Base-by-base conservation (phyloP, 2,329 filamentous ascomycete species). In the Paradendryphiella salina region DNA sequence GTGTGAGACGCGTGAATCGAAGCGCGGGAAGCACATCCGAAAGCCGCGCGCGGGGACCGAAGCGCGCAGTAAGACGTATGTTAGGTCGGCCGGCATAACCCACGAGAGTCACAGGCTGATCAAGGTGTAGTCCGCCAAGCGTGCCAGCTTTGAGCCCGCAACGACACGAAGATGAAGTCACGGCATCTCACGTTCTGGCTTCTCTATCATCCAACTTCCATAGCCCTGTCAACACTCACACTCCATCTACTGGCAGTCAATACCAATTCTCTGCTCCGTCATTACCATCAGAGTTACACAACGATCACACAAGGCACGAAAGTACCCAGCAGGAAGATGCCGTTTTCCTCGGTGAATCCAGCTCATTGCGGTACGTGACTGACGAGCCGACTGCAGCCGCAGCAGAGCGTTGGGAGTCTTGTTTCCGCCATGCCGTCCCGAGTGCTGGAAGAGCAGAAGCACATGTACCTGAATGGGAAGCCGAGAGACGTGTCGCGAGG, bases 341-440 rank as follows among this genome's bases (percentile, higher is more conserved):
- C 4, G 64, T 67, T 10, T 79, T 79, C 41, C 72, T 80, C 4
- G 76, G 76, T 28, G 77, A 79, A 46, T 79, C 77, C 1, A 78
- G 73, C 41, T 78, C 79, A 1, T 70, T 81, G 34, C 76, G 77
- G 11, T 80, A 79, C 51, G 76, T 82, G 3, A 75, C 75, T 10
- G 76, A 56, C 3, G 61, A 60, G 33, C 54, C 52, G 14, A 52
- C 58, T 0, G 58, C 43, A 3, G 52, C 78, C 28, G 74, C 78
- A 41, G 66, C 52, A 13, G 49, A 50, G 3, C 56, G 49, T 8
- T 51, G 56, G 23, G 35, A 54, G 36, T 60, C 61, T 20, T 46
- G 57, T 15, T 56, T 60, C 26, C 60, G 68, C 8, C 67, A 74
- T 54, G 59, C 66, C 10, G 61, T 73, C 8, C 70, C 73, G 9